phyloP scores from a whole-genome alignment of 2,329 filamentous ascomycete species.

The Tympanopsis confertula region DNA sequence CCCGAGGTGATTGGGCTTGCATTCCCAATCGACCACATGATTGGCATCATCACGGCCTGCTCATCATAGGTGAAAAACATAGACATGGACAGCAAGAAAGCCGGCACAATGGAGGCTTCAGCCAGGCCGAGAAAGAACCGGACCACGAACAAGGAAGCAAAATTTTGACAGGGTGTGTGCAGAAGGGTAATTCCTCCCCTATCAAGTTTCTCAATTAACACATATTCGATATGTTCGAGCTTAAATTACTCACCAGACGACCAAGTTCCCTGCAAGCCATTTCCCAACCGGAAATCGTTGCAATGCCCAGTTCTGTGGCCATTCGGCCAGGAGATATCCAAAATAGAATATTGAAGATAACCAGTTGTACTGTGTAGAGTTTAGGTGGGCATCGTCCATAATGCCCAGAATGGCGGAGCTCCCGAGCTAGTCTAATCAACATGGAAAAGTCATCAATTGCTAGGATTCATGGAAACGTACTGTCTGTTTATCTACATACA shows the following conservation, averaged over 20 bases:
- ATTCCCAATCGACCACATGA: slow-evolving; percentile 26
- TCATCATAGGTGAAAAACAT: slow-evolving; percentile 23
- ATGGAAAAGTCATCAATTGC: background rate
- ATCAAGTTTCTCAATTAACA: background rate
- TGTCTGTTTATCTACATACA: slow-evolving; percentile 25
- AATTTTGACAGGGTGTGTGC: slow-evolving; percentile 14
- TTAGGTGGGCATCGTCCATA: slow-evolving; percentile 14
- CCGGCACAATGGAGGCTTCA: slow-evolving; percentile 12
- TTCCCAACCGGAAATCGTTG: slow-evolving; percentile 3
- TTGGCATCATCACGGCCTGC: slow-evolving; percentile 18
- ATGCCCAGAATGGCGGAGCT: slow-evolving; percentile 18
- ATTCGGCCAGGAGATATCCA: slow-evolving; percentile 5
- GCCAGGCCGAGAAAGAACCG: slow-evolving; percentile 14
- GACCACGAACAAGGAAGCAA: slow-evolving; percentile 13
- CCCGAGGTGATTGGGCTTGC: slow-evolving; percentile 17
- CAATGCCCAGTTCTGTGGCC: slow-evolving; percentile 5
- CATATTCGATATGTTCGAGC: too few relatives aligned
- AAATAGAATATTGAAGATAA: slow-evolving; percentile 8
- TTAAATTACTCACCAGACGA: slow-evolving; percentile 8
- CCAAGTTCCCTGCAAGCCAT: slow-evolving; percentile 7
- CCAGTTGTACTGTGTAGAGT: slow-evolving; percentile 16
- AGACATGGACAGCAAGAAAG: slow-evolving; percentile 12
- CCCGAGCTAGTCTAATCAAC: slow-evolving; percentile 9
- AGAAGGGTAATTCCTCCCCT: slow-evolving; percentile 16
- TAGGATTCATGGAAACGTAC: slow-evolving; percentile 10